Percentiles rank a stretch among this genome's conserved stretches.
Conservation (phyloP, 2,329 filamentous ascomycete genomes). For the Penicillium sp. region DNA sequence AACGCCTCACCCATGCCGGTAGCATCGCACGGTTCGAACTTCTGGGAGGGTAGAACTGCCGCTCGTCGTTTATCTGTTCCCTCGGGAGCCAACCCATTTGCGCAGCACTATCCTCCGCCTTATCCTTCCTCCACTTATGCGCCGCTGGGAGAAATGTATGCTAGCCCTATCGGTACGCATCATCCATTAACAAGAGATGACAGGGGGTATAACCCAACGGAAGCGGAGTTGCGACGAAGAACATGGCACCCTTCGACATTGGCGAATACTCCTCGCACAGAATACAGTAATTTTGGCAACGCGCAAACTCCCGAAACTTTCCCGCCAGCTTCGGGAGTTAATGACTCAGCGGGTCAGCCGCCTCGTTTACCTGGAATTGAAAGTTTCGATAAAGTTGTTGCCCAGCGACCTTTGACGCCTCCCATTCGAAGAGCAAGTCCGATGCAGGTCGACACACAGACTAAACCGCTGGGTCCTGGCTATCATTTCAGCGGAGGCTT, state of each 20-base stretch:
- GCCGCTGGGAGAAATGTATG: slow-evolving; percentile 66
- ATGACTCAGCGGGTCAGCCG: slow-evolving; percentile 60
- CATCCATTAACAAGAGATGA: slow-evolving; percentile 51
- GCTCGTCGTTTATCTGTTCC: slow-evolving; percentile 82
- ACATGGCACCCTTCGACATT: slow-evolving; percentile 84
- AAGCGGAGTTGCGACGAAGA: slow-evolving; percentile 79
- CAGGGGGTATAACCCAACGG: slow-evolving; percentile 50
- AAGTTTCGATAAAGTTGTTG: slow-evolving; percentile 77
- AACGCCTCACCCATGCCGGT: slow-evolving; percentile 76
- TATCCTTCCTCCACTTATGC: slow-evolving; percentile 60
- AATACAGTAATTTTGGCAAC: slow-evolving; percentile 75
- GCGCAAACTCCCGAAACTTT: slow-evolving; percentile 72
- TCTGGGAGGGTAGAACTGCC: slow-evolving; percentile 72
- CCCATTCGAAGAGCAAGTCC: slow-evolving; percentile 71
- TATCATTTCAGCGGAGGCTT: slow-evolving; percentile 41
- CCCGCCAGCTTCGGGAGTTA: slow-evolving; percentile 59
- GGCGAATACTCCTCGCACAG: slow-evolving; percentile 66
- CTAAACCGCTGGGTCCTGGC: slow-evolving; percentile 38
- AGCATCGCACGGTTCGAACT: slow-evolving; percentile 71
- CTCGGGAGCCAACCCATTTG: slow-evolving; percentile 74
- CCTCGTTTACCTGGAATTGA: slow-evolving; percentile 86
- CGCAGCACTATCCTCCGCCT: slow-evolving; percentile 67
- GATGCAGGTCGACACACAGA: slow-evolving; percentile 72
- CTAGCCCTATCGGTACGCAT: slow-evolving; percentile 70
- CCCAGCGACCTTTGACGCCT: slow-evolving; percentile 65